Base-by-base conservation (phyloP, 257 asterid species). In the Nicotiana tomentosiformis region DNA sequence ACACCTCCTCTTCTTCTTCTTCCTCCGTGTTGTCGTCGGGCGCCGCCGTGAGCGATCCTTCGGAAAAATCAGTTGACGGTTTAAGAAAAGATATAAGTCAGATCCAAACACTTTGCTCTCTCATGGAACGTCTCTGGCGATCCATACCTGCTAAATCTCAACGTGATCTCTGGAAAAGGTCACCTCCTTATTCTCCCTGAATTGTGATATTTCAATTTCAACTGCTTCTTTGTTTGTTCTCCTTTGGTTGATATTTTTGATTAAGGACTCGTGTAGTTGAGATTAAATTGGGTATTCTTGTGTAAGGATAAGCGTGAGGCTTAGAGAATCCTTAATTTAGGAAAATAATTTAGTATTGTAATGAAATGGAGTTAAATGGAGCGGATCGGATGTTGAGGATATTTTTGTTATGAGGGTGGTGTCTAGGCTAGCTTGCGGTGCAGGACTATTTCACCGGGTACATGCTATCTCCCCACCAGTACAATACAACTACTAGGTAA, bases 91-190 rank as follows among this genome's bases (percentile, higher is more conserved):
- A 93, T 26, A 84, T 95, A 62, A 55, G 20, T 77, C 93, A 93
- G 91, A 93, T 94, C 89, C 95, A 87, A 81, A 88, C 95, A 10
- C 89, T 92, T 17, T 93, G 97, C 82, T 51, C 90, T 62, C 89
- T 91, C 69, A 95, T 94, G 99, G 99, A 95, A 85, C 90, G 90
- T 62, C 90, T 91, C 56, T 95, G 98, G 97, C 94, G 97, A 33
- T 93, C 99, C 57, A 90, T 92, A 43, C 83, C 97, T 46, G 89
- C 94, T 84, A 91, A 90, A 83, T 90, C 99, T 35, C 96, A 94
- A 77, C 97, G 97, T 66, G 98, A 95, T 93, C 98, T 95, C 82
- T 95, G 98, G 99, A 95, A 94, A 90, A 91, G 99, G 97, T 93
- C 8, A 10, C 29, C 29, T 23, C 4, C 10, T 20, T 23, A 14